Evolutionary conservation across 495 filamentous ascomycete species (phyloP).

Genomic region (Aspergillus baeticus): DNA sequence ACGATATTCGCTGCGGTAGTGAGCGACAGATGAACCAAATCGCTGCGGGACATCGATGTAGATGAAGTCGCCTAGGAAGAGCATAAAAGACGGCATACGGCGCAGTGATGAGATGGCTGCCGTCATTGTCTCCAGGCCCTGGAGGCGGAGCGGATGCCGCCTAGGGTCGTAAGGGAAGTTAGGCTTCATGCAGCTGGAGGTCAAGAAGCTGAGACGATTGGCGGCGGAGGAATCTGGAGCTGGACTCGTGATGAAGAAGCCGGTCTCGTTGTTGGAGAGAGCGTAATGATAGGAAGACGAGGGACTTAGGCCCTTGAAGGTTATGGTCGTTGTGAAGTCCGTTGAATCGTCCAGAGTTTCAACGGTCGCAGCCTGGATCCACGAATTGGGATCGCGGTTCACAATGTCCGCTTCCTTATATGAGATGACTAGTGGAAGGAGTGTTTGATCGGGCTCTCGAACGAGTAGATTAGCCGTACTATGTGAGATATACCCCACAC

Average conservation of each 20-base stretch:
- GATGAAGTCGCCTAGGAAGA: conserved; percentile 99
- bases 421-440: conserved; percentile 70
- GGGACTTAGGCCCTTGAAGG: conserved; percentile 52
- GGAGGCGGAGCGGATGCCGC: conserved; percentile 76
- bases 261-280: conserved; percentile 79
- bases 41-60: conserved; percentile 89
- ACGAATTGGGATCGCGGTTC: conserved; percentile 32
- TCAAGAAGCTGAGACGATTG: conserved; percentile 78
- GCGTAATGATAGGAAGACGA: conserved; percentile 75
- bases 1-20: conserved; percentile 88
- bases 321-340: conserved; percentile 74
- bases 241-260: conserved; percentile 73
- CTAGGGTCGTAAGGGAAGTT: conserved; percentile 84
- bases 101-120: conserved; percentile 55
- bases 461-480: conserved; percentile 77
- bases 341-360: conserved; percentile 67
- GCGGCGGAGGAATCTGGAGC: conserved; percentile 57
- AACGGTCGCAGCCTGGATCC: conserved; percentile 66
- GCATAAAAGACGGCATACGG: conserved; percentile 77
- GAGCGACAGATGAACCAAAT: conserved; percentile 66
- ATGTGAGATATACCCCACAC: conserved; percentile 83
- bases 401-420: conserved; percentile 44
- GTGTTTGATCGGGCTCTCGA: conserved; percentile 73
- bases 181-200: conserved; percentile 86
- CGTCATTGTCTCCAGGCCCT: conserved; percentile 68